These are phyloP conservation scores for Geosmithia morbida DNA, from an alignment of 2,329 filamentous ascomycete genomes.

Conservation along the genomic window DNA sequence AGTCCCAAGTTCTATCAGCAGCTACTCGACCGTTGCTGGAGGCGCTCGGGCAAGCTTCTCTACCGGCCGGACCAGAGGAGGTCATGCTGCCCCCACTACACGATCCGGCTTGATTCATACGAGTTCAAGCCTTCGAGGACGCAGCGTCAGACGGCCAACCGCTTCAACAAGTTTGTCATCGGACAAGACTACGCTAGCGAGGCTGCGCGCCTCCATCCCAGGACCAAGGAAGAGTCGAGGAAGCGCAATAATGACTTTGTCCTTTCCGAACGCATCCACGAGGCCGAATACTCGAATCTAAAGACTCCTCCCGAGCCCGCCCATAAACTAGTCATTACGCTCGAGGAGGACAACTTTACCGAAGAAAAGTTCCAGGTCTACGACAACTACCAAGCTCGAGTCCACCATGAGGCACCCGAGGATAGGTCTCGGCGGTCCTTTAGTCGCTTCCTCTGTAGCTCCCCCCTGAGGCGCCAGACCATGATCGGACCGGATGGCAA, in stretches of 20 bases:
- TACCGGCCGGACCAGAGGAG: constrained; percentile 66
- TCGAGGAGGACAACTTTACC: constrained; percentile 57
- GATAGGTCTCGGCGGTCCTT: constrained; percentile 50
- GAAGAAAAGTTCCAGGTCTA: constrained; percentile 64
- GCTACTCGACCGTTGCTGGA: constrained; percentile 64
- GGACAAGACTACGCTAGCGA: constrained; percentile 55
- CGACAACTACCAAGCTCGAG: constrained; percentile 58
- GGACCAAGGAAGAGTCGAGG: constrained; percentile 49
- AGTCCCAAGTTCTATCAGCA: constrained; percentile 54
- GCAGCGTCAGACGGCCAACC: constrained; percentile 62
- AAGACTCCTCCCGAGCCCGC: constrained; percentile 47
- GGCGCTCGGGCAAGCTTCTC: constrained; percentile 54
- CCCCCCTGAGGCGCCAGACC: constrained; percentile 41
- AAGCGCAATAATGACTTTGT: constrained; percentile 54
- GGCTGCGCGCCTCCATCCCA: constrained; percentile 48
- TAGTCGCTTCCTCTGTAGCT: constrained; percentile 58
- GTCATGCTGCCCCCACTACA: constrained; percentile 89
- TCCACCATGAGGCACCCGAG: constrained; percentile 51
- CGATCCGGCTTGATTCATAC: constrained; percentile 55
- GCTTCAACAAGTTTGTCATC: constrained; percentile 58
- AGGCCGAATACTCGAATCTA: constrained; percentile 42
- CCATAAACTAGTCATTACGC: constrained; percentile 52
- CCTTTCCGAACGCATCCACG: constrained; percentile 52
- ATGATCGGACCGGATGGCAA: constrained; percentile 30
- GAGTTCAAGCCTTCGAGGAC: constrained; percentile 53